Evolutionary conservation across 2,329 filamentous ascomycete genomes (phyloP), one percentile per base, ranked within the genome.

Genomic region (Xylaria sp.): DNA sequence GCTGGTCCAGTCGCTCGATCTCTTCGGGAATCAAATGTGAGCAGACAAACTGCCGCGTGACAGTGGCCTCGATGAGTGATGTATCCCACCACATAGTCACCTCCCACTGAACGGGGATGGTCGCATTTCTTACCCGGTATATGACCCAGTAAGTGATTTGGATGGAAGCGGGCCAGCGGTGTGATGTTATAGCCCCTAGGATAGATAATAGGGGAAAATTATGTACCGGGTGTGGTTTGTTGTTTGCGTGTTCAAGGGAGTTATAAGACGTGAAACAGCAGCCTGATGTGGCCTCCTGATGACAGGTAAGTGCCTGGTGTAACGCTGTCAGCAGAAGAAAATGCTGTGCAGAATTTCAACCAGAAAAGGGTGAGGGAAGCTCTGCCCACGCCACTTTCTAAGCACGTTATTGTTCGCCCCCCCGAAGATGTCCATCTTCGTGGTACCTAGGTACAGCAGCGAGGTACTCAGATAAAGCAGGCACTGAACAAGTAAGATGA

Each of bases 61-160:
- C 89, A 67, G 89, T 91, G 63, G 86, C 83, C 75, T 92, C 87
- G 76, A 94, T 93, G 69, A 85, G 86, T 72, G 89, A 86, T 66
- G 89, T 83, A 77, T 92, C 90, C 91, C 91, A 94, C 90, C 91
- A 93, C 78, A 89, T 82, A 67, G 73, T 73, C 71, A 67, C 68
- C 66, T 76, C 71, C 71, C 73, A 74, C 57, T 72, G 63, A 66
- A 63, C 69, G 63, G 53, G 60, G 70, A 69, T 67, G 70, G 71
- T 74, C 68, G 71, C 74, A 77, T 77, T 54, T 56, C 73, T 71
- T 70, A 73, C 48, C 64, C 44, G 66, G 66, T 57, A 62, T 69
- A 66, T 68, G 70, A 68, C 71, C 68, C 62, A 72, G 59, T 57
- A 69, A 70, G 68, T 62, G 68, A 66, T 65, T 48, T 64, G 26